These are phyloP conservation scores for Flaveria trinervia DNA, from an alignment of 129 eudicot species.

Conservation along the genomic window DNA sequence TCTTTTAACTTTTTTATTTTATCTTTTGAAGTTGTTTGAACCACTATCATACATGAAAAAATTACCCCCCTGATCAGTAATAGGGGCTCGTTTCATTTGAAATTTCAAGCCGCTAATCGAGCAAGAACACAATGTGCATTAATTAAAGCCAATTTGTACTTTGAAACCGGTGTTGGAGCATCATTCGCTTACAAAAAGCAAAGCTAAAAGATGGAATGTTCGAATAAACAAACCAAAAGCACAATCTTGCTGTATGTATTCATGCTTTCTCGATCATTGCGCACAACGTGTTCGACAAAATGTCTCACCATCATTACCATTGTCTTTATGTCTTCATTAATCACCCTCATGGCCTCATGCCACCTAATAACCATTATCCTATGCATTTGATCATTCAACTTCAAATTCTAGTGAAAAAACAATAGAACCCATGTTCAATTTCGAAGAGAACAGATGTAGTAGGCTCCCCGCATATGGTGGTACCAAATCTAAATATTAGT, in stretches of 20 bases:
- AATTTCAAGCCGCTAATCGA: conserved; percentile 5
- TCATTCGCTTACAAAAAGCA: conserved; percentile 8
- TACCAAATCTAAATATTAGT: not conserved
- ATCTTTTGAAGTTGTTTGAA: no score
- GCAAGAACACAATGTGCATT: conserved; percentile 6
- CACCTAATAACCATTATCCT: not conserved
- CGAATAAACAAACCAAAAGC: conserved; percentile 33
- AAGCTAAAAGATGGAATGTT: conserved; percentile 23
- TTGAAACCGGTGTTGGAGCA: conserved; percentile 3
- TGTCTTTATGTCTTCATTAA: conserved; percentile 39
- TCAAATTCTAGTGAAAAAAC: not conserved
- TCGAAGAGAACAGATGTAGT: not conserved
- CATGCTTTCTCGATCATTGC: conserved; percentile 32
- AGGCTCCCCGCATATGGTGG: not conserved
- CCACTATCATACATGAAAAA: no score
- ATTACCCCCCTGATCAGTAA: not conserved
- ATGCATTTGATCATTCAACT: not conserved
- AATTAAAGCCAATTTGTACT: conserved; percentile 19
- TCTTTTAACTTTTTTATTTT: no score
- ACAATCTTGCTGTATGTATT: not conserved
- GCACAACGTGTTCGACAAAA: conserved; percentile 36
- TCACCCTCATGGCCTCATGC: not conserved
- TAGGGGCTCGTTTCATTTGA: conserved; percentile 4
- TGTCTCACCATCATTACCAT: conserved; percentile 38
- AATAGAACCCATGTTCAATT: no score